Evolutionary conservation across 2,329 filamentous ascomycete genomes (phyloP).

Genomic region (Penicillium capsulatum): DNA sequence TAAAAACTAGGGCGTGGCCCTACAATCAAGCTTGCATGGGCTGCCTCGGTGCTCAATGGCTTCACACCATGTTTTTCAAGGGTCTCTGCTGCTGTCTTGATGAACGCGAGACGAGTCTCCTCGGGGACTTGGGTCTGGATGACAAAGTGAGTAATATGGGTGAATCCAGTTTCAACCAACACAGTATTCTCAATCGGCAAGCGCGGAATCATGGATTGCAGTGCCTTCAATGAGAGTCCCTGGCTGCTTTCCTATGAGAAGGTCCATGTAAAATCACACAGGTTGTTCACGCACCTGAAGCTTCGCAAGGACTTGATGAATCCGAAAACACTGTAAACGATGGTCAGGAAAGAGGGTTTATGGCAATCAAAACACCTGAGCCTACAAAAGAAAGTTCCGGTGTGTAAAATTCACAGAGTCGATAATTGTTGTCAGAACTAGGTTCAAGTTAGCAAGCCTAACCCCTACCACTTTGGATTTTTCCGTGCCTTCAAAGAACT

Average conservation of each 20-base stretch:
- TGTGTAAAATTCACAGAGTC: slow-evolving; percentile 58
- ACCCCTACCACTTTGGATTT: too few species aligned
- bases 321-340: slow-evolving; percentile 51
- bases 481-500: too few species aligned
- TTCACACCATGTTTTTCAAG: slow-evolving; percentile 40
- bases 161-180: too few species aligned
- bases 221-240: slow-evolving; percentile 36
- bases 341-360: neutral
- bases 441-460: too few species aligned
- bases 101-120: too few species aligned
- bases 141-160: too few species aligned
- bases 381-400: slow-evolving; percentile 55
- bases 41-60: slow-evolving; percentile 56
- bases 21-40: slow-evolving; percentile 48
- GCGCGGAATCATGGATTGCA: slow-evolving; percentile 41
- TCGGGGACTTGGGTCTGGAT: too few species aligned
- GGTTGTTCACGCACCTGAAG: slow-evolving; percentile 41
- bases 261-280: neutral
- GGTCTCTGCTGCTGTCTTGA: too few species aligned
- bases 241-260: neutral
- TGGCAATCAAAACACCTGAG: neutral
- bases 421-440: slow-evolving; percentile 47
- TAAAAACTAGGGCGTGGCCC: slow-evolving; percentile 1
- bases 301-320: slow-evolving; percentile 63
- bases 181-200: too few species aligned